phyloP scores from a whole-genome alignment of 2,329 filamentous ascomycete genomes.

The Saccharata proteae region DNA sequence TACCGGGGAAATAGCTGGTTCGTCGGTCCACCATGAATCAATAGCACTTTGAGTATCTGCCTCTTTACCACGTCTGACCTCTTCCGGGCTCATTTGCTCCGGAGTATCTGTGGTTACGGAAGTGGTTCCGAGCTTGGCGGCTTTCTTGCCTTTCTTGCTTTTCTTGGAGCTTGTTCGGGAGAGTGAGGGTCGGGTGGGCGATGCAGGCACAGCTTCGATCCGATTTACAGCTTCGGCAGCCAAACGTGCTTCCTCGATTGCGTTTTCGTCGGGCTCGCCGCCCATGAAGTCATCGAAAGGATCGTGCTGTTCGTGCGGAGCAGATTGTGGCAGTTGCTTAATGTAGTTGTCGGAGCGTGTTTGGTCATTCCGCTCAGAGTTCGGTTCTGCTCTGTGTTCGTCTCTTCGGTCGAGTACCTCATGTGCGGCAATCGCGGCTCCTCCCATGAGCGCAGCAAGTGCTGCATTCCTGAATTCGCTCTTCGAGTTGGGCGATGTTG shows the following conservation, averaged over 20 bases:
- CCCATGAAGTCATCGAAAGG: slow-evolving; percentile 15
- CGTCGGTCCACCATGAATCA: slow-evolving; percentile 14
- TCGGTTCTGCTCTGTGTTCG: neutral
- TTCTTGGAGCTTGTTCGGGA: slow-evolving; percentile 10
- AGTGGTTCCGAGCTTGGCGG: slow-evolving; percentile 16
- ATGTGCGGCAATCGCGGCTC: slow-evolving; percentile 12
- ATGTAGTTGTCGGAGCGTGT: neutral
- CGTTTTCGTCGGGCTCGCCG: slow-evolving; percentile 14
- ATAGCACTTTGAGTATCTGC: slow-evolving; percentile 17
- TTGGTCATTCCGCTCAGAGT: neutral
- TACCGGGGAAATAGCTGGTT: neutral
- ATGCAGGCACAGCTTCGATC: slow-evolving; percentile 1
- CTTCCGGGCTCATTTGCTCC: slow-evolving; percentile 14
- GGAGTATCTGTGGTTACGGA: slow-evolving; percentile 8
- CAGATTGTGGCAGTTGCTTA: slow-evolving; percentile 10
- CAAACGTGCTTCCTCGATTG: slow-evolving; percentile 10
- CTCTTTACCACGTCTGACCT: slow-evolving; percentile 13
- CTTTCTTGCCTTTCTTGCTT: slow-evolving; percentile 21
- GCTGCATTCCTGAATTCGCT: too few species aligned
- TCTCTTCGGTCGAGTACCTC: slow-evolving; percentile 9
- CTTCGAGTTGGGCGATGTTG: too few species aligned
- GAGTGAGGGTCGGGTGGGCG: slow-evolving; percentile 9
- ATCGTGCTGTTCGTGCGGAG: slow-evolving; percentile 1
- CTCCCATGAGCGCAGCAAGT: slow-evolving; percentile 17
- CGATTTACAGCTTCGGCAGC: slow-evolving; percentile 11